phyloP scores from a whole-genome alignment of 371 early-diverging fungal genomes.

The Actinomortierella ambigua region DNA sequence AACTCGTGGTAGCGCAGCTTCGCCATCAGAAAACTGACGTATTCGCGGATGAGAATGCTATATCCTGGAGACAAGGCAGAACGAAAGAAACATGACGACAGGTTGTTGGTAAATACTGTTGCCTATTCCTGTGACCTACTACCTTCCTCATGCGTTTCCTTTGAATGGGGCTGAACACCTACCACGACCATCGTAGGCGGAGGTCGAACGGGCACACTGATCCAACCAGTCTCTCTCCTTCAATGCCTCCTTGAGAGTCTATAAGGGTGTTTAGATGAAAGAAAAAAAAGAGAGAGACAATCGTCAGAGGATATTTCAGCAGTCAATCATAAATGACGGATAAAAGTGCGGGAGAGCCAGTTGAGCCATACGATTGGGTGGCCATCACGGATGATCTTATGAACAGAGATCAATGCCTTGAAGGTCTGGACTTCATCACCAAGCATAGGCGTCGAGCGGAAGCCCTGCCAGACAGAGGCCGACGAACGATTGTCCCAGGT shows the following conservation, averaged over 20 bases:
- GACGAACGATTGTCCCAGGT: conserved; percentile 94
- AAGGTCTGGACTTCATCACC: conserved; percentile 93
- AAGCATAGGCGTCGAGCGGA: conserved; percentile 86
- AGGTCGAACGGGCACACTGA: conserved; percentile 66
- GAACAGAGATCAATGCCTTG: conserved; percentile 93
- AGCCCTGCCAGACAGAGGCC: conserved; percentile 84
- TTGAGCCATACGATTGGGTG: conserved; percentile 70
- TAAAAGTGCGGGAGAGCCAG: background rate
- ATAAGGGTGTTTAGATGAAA: conserved; percentile 5
- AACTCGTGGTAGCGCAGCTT: conserved; percentile 92
- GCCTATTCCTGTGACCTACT: background rate
- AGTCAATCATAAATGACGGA: background rate
- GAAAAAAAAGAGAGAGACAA: background rate
- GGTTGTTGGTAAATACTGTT: background rate
- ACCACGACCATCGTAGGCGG: conserved; percentile 61
- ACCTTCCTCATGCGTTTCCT: background rate
- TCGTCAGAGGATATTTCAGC: background rate
- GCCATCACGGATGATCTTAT: conserved; percentile 95
- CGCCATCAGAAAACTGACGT: conserved; percentile 85
- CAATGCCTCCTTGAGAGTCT: conserved; percentile 79
- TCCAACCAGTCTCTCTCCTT: conserved; percentile 72
- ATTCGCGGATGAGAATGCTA: conserved; percentile 87
- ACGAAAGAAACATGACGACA: conserved; percentile 18
- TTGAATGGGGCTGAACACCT: conserved; percentile 3
- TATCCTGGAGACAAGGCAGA: conserved; percentile 64